Evolutionary conservation across 2,329 filamentous ascomycete species (phyloP).

Genomic region (Penicillium sp.): DNA sequence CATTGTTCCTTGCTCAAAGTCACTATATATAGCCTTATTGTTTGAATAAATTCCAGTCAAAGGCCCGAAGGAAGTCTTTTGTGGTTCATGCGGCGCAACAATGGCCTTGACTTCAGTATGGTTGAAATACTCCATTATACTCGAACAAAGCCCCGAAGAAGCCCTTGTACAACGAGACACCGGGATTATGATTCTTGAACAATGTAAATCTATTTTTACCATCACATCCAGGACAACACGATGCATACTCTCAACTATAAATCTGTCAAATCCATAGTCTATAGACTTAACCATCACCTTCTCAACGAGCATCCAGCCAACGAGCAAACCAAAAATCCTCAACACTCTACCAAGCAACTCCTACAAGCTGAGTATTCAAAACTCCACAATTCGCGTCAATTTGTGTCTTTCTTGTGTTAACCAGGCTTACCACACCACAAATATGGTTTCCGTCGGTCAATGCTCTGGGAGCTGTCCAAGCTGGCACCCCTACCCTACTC

Average conservation of each 20-base stretch:
- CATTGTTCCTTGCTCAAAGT: no score
- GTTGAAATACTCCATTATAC: neutral
- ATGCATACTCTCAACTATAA: neutral
- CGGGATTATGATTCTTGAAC: neutral
- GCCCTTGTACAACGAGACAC: neutral
- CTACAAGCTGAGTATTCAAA: neutral
- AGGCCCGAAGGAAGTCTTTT: neutral
- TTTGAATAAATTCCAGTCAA: no score
- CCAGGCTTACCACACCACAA: neutral
- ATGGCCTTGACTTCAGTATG: neutral
- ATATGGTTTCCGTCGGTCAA: neutral
- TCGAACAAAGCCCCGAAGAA: neutral
- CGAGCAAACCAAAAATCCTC: neutral
- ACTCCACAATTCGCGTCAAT: neutral
- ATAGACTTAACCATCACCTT: neutral
- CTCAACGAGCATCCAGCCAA: neutral
- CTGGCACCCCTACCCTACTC: constrained; percentile 1
- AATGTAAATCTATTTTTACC: neutral
- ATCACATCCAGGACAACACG: neutral
- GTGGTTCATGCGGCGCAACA: neutral
- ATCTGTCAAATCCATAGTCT: neutral
- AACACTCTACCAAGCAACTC: neutral
- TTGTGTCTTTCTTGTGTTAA: neutral
- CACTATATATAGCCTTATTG: no score
- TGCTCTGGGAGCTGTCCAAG: neutral